phyloP scores from a whole-genome alignment of 1,284 basidiomycete genomes.

The Sanghuangporus baumii region DNA sequence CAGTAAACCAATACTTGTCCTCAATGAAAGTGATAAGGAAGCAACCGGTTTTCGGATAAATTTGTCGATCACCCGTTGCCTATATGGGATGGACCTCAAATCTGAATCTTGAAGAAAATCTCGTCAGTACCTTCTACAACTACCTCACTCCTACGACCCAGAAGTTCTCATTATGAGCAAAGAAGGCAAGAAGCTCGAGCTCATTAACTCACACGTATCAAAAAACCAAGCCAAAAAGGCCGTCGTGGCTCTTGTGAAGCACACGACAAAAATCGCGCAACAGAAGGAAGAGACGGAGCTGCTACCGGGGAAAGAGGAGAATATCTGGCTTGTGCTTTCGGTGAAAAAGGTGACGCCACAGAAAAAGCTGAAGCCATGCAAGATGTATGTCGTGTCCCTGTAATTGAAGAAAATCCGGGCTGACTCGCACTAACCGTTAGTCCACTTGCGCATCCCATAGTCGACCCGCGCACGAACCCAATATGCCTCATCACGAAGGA shows the following conservation, averaged over 20 bases:
- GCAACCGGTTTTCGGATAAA: neutral
- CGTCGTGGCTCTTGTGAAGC: slow-evolving; percentile 66
- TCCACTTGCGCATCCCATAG: slow-evolving; percentile 74
- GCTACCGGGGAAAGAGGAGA: slow-evolving; percentile 72
- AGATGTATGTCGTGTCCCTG: slow-evolving; percentile 55
- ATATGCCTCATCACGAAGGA: slow-evolving; percentile 94
- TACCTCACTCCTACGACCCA: neutral
- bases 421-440: slow-evolving; percentile 33
- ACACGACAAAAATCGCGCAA: slow-evolving; percentile 59
- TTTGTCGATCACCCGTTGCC: neutral
- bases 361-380: slow-evolving; percentile 75
- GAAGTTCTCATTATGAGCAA: neutral
- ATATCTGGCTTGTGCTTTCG: slow-evolving; percentile 82
- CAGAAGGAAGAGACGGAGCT: slow-evolving; percentile 71
- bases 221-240: slow-evolving; percentile 72
- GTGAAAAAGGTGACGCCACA: slow-evolving; percentile 76
- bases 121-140: neutral
- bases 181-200: slow-evolving; percentile 26
- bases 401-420: slow-evolving; percentile 7
- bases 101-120: neutral
- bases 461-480: slow-evolving; percentile 72
- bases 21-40: neutral
- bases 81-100: neutral
- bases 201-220: slow-evolving; percentile 69
- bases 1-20: neutral